phyloP scores from a whole-genome alignment of 2,329 filamentous ascomycete genomes.

The Penicillium sp. region DNA sequence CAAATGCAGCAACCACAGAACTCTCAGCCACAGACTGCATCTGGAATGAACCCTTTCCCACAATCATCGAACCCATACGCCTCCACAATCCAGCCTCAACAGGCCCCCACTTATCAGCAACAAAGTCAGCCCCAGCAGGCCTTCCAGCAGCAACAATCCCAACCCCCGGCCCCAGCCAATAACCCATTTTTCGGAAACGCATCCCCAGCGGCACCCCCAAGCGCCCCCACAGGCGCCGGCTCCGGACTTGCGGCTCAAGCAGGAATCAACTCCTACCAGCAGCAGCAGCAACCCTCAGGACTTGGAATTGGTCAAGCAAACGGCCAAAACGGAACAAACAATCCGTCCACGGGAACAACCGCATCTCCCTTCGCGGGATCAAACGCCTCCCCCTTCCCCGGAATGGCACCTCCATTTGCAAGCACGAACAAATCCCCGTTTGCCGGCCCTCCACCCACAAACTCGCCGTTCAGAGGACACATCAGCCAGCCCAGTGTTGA shows the following conservation, averaged over 20 bases:
- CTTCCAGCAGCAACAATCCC: constrained; percentile 7
- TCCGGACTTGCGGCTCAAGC: constrained; percentile 27
- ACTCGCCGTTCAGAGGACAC: constrained; percentile 31
- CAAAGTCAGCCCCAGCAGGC: constrained; percentile 21
- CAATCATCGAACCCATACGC: constrained; percentile 21
- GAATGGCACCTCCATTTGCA: constrained; percentile 5
- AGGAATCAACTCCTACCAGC: constrained; percentile 16
- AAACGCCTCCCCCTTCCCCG: constrained; percentile 4
- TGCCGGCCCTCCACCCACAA: constrained; percentile 17
- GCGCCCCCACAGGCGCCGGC: constrained; percentile 5
- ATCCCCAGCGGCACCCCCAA: background rate
- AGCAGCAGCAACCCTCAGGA: constrained; percentile 1
- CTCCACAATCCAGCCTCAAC: constrained; percentile 27
- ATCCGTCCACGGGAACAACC: background rate
- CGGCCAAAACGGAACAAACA: background rate
- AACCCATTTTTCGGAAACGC: constrained; percentile 27
- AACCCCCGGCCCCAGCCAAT: constrained; percentile 16
- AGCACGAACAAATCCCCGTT: constrained; percentile 4
- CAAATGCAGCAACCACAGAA: constrained; percentile 29
- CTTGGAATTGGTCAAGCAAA: constrained; percentile 4
- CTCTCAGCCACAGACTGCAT: constrained; percentile 15
- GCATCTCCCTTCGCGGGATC: background rate
- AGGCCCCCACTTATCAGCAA: constrained; percentile 9
- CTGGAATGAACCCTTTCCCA: constrained; percentile 23
- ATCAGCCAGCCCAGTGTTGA: constrained; percentile 53